A percentile compares a stretch with the other conserved stretches of the same genome.
Evolutionary conservation across 305 asterid genomes (phyloP).

Genomic region (Stenogyne calaminthoides): DNA sequence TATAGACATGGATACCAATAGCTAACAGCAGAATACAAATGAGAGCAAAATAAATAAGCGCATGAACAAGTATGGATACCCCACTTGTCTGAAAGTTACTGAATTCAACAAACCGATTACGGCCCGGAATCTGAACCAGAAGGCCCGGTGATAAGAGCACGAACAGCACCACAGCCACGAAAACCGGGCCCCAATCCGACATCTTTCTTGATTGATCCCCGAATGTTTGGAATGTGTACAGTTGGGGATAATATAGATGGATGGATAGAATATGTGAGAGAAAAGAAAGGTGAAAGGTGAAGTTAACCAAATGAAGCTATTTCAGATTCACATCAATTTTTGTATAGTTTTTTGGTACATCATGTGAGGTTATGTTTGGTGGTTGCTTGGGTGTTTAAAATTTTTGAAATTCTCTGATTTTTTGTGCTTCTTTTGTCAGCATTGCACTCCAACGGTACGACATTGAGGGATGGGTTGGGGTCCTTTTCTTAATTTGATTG

Average conservation of each 20-base stretch:
- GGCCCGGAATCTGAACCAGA: constrained; percentile 82
- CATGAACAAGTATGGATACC: constrained; percentile 67
- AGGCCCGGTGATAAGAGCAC: constrained; percentile 81
- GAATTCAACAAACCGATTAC: constrained; percentile 68
- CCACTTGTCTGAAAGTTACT: constrained; percentile 87
- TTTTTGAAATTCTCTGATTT: constrained; percentile 22
- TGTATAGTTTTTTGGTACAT: neutral
- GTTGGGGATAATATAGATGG: constrained; percentile 27
- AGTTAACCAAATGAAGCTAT: constrained; percentile 40
- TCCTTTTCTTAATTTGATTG: neutral
- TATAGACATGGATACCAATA: constrained; percentile 69
- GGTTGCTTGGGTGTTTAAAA: constrained; percentile 41
- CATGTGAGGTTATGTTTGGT: constrained; percentile 41
- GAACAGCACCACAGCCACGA: constrained; percentile 82
- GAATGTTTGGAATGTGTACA: neutral
- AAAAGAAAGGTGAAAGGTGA: constrained; percentile 19
- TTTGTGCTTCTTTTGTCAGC: constrained; percentile 16
- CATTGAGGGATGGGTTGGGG: neutral
- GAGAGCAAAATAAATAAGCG: constrained; percentile 72
- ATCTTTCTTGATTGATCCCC: constrained; percentile 26
- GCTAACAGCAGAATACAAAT: constrained; percentile 83
- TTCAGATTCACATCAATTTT: constrained; percentile 33
- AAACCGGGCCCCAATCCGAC: constrained; percentile 94
- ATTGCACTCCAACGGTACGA: constrained; percentile 22
- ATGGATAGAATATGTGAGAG: neutral